phyloP scores from a whole-genome alignment of 345 rosid species.

The Arabidopsis arenosa region DNA sequence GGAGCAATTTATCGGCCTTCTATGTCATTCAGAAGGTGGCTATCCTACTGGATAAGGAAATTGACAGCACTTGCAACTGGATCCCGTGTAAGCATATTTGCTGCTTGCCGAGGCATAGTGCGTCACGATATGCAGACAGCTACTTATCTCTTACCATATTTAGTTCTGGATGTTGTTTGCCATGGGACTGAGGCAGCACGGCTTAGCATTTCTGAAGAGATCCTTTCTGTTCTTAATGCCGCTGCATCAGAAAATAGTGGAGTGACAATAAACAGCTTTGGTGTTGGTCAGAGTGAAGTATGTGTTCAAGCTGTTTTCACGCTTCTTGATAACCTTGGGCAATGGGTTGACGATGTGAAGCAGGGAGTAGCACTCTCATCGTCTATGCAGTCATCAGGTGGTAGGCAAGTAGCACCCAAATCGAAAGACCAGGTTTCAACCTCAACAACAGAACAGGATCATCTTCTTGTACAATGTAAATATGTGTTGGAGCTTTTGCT shows the following conservation, averaged over 20 bases:
- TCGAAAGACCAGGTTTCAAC: constrained; percentile 59
- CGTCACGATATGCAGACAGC: constrained; percentile 98
- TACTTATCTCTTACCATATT: constrained; percentile 83
- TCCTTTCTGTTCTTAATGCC: constrained; percentile 85
- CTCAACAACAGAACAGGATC: constrained; percentile 64
- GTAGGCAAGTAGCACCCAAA: constrained; percentile 68
- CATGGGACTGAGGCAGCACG: constrained; percentile 89
- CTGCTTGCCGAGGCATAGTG: constrained; percentile 94
- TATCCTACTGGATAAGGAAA: constrained; percentile 82
- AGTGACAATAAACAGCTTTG: constrained; percentile 56
- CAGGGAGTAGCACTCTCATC: constrained; percentile 86
- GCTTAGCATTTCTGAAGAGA: constrained; percentile 79
- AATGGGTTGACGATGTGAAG: constrained; percentile 93
- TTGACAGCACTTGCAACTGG: constrained; percentile 88
- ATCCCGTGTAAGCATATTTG: constrained; percentile 83
- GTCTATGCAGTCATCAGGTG: constrained; percentile 58
- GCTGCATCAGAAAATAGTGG: constrained; percentile 80
- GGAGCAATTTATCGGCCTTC: constrained; percentile 89
- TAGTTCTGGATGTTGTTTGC: constrained; percentile 88
- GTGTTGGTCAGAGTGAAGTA: constrained; percentile 84
- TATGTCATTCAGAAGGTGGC: constrained; percentile 97
- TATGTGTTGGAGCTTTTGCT: constrained; percentile 85
- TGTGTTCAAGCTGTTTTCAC: constrained; percentile 95
- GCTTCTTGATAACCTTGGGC: constrained; percentile 97
- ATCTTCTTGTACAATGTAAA: constrained; percentile 80